These are phyloP conservation scores for Prunus armeniaca DNA, from an alignment of 306 rosid species.

Conservation along the genomic window DNA sequence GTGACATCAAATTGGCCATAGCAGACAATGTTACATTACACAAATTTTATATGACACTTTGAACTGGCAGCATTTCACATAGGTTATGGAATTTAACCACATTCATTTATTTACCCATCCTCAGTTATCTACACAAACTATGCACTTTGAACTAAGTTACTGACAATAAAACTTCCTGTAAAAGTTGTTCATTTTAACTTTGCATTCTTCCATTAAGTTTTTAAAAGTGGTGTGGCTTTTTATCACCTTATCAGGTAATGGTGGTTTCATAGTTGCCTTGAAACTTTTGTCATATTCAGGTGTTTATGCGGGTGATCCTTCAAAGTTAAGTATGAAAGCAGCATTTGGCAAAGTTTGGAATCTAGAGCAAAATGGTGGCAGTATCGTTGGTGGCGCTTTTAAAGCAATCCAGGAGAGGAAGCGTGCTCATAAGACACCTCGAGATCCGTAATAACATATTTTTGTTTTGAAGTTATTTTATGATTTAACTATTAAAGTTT, in stretches of 20 bases:
- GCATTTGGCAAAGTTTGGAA: slow-evolving; percentile 98
- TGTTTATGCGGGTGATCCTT: slow-evolving; percentile 98
- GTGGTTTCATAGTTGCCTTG: slow-evolving; percentile 14
- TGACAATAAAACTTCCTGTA: not conserved
- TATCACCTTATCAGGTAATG: not conserved
- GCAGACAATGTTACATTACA: not conserved
- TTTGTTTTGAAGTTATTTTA: slow-evolving; percentile 24
- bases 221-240: not conserved
- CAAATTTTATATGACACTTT: not conserved
- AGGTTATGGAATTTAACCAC: not conserved
- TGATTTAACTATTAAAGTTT: slow-evolving; percentile 10
- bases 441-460: slow-evolving; percentile 67
- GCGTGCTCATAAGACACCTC: slow-evolving; percentile 57
- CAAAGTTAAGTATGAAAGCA: slow-evolving; percentile 96
- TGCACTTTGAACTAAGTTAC: not conserved
- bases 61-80: not conserved
- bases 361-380: slow-evolving; percentile 90
- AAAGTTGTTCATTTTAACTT: slow-evolving; percentile 1
- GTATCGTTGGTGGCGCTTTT: slow-evolving; percentile 93
- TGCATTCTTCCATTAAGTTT: not conserved
- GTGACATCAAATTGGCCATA: not conserved
- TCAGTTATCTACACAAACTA: not conserved
- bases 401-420: slow-evolving; percentile 86
- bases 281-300: slow-evolving; percentile 46
- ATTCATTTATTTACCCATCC: not conserved